Evolutionary conservation across 1,284 basidiomycete genomes (phyloP), one percentile per base, ranked within the genome.

Genomic region (Ustilago cynodontis): DNA sequence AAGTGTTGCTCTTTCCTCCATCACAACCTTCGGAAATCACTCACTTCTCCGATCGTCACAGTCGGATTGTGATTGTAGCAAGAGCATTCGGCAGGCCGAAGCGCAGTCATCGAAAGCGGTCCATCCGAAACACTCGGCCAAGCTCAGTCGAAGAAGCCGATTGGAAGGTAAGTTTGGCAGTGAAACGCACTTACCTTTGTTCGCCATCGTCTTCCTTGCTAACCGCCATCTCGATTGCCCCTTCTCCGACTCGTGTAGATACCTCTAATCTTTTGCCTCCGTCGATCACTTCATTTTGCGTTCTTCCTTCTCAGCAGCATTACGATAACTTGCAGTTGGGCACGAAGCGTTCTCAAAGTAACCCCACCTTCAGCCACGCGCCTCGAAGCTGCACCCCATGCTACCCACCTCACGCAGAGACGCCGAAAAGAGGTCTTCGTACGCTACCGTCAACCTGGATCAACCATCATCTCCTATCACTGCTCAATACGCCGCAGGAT

Each of bases 401-500:
- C 71, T 69, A 49, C 64, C 72, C 55, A 58, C 59, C 65, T 70
- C 67, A 52, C 66, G 63, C 65, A 68, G 20, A 41, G 61, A 73
- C 65, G 71, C 65, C 33, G 55, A 65, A 57, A 76, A 76, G 56
- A 60, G 68, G 51, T 65, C 69, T 37, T 69, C 61, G 56, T 68
- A 65, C 59, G 52, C 65, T 26, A 58, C 57, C 47, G 54, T 77
- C 70, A 26, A 70, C 50, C 52, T 72, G 22, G 59, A 57, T 41
- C 55, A 57, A 24, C 52, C 31, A 49, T 16, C 60, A 16, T 43
- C 74, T 3, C 41, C 69, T 11, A 37, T 35, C 11, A 59, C 73
- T 5, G 16, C 50, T 8, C 58, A 52, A 54, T 50, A 67, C 50
- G 45, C 65, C 2, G 33, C 49, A 6, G 63, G 62, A 13, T 58